A percentile compares a stretch with the other conserved stretches of the same genome.
These are phyloP conservation scores for Metschnikowia reukaufii DNA, from an alignment of 805 yeast genomes.

Conservation along the genomic window DNA sequence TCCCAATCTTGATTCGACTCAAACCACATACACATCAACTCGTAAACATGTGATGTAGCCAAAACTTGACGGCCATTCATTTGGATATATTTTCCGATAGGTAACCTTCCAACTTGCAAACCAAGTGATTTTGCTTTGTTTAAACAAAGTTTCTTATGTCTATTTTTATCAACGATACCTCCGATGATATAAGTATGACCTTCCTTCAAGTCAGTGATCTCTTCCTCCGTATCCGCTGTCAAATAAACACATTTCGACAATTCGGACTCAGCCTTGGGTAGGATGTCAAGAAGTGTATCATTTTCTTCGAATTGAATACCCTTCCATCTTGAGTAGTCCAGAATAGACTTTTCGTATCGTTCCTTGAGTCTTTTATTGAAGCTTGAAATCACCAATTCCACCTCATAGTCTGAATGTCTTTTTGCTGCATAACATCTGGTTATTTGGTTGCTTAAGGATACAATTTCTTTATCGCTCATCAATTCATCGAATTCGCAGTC, in stretches of 20 bases:
- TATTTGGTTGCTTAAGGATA: constrained; percentile 75
- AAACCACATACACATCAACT: constrained; percentile 76
- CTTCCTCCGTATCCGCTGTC: constrained; percentile 83
- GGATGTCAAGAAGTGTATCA: constrained; percentile 30
- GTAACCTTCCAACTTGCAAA: constrained; percentile 72
- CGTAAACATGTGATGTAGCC: constrained; percentile 95
- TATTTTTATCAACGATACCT: constrained; percentile 93
- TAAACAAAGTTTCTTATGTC: constrained; percentile 77
- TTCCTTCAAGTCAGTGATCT: constrained; percentile 59
- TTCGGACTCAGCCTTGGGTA: constrained; percentile 30
- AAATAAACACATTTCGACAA: constrained; percentile 58
- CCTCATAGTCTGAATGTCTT: constrained; percentile 55
- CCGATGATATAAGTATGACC: constrained; percentile 85
- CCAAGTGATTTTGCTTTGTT: constrained; percentile 78
- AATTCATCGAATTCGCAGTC: constrained; percentile 91
- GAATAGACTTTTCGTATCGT: constrained; percentile 65
- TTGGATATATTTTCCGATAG: constrained; percentile 81
- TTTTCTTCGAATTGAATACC: constrained; percentile 51
- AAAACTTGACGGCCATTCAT: constrained; percentile 84
- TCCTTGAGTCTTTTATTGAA: constrained; percentile 64
- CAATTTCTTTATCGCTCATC: constrained; percentile 73
- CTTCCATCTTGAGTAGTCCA: constrained; percentile 67
- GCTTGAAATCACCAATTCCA: constrained; percentile 60
- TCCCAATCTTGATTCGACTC: constrained; percentile 77
- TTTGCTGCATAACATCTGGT: constrained; percentile 81